A percentile compares a stretch with the other conserved stretches of the same genome.
phyloP scores from a whole-genome alignment of 805 yeast genomes.

The Kodamaea nitidulidarum region DNA sequence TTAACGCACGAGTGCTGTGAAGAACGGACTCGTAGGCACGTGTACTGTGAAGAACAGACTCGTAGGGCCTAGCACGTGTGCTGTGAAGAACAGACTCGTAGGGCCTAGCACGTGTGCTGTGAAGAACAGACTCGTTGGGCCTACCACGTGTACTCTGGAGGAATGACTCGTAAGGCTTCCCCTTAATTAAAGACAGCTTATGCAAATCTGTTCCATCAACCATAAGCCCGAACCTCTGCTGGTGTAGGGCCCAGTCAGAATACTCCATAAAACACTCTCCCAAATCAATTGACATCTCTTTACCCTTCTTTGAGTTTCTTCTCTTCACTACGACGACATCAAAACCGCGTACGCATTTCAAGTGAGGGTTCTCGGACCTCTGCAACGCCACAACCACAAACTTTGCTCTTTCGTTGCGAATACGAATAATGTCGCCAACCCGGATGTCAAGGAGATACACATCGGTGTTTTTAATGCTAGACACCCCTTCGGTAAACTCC shows the following conservation, averaged over 20 bases:
- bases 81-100: conserved; percentile 5
- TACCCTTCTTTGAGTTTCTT: conserved; percentile 12
- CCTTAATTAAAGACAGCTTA: conserved; percentile 6
- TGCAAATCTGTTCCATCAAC: conserved; percentile 18
- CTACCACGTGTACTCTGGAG: conserved; percentile 1
- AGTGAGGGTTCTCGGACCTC: conserved; percentile 4
- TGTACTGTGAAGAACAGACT: too few species aligned
- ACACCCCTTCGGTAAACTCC: conserved; percentile 37
- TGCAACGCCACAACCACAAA: conserved; percentile 29
- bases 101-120: conserved; percentile 1
- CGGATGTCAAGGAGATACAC: conserved; percentile 48
- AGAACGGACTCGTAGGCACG: conserved; percentile 4
- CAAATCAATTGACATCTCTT: conserved; percentile 19
- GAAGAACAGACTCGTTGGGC: conserved; percentile 2
- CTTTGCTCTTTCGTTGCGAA: conserved; percentile 25
- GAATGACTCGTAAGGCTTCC: conserved; percentile 5
- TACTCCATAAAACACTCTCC: conserved; percentile 37
- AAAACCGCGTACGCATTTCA: conserved; percentile 60
- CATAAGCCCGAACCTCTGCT: conserved; percentile 25
- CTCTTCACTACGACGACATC: conserved; percentile 42
- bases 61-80: background rate
- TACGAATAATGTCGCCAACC: conserved; percentile 51
- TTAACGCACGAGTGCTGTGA: conserved; percentile 1
- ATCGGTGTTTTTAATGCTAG: conserved; percentile 32
- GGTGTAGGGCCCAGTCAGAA: conserved; percentile 37